Percentiles rank a stretch among this genome's conserved stretches.
These are phyloP conservation scores for Neoarthrinium moseri DNA, from an alignment of 2,329 filamentous ascomycete genomes.

Conservation along the genomic window DNA sequence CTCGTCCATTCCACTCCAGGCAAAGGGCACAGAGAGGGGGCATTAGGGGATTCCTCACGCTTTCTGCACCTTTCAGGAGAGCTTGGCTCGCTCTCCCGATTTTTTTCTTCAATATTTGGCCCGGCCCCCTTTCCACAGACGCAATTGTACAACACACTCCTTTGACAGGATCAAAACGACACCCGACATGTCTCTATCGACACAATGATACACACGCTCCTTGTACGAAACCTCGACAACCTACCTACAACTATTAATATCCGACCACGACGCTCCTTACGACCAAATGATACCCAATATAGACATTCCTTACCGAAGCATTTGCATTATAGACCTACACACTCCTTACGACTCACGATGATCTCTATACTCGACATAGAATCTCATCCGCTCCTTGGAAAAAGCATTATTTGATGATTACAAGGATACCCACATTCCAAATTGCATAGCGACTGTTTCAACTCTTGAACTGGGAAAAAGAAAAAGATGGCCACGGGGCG, in stretches of 20 bases:
- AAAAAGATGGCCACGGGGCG: conserved; percentile 25
- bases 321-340: conserved; percentile 28
- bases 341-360: conserved; percentile 34
- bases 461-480: conserved; percentile 24
- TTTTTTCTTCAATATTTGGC: conserved; percentile 21
- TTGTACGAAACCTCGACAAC: conserved; percentile 20
- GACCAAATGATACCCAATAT: conserved; percentile 39
- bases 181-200: conserved; percentile 30
- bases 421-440: conserved; percentile 38
- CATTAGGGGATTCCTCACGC: conserved; percentile 14
- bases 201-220: conserved; percentile 34
- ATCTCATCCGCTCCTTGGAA: conserved; percentile 35
- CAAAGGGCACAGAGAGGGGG: conserved; percentile 35
- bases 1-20: conserved; percentile 28
- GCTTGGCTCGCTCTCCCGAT: conserved; percentile 8
- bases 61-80: conserved; percentile 13
- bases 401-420: conserved; percentile 29
- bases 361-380: conserved; percentile 33
- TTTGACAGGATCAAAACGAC: conserved; percentile 32
- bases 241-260: conserved; percentile 31
- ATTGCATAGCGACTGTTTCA: conserved; percentile 57
- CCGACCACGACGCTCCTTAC: conserved; percentile 34
- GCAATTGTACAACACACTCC: conserved; percentile 34
- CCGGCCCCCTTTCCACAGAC: conserved; percentile 24
- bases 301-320: conserved; percentile 42